These are phyloP conservation scores for Tephrocybe sp. DNA, from an alignment of 768 basidiomycete species.

Conservation along the genomic window DNA sequence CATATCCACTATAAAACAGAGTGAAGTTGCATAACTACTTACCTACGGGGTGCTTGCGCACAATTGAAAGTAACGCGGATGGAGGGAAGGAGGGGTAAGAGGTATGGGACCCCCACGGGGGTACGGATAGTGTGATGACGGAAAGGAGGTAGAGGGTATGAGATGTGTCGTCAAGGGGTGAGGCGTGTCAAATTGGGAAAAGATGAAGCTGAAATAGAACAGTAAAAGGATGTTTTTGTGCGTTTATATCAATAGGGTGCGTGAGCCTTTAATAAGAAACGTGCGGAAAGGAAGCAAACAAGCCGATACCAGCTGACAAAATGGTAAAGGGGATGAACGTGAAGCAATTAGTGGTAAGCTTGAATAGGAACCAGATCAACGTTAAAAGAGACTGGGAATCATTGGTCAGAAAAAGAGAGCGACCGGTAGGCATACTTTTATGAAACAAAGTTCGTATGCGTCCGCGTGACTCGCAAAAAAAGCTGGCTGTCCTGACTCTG, in stretches of 20 bases:
- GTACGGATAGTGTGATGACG: conserved; percentile 5
- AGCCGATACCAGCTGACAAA: conserved; percentile 38
- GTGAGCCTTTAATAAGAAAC: conserved; percentile 22
- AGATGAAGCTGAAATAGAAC: conserved; percentile 36
- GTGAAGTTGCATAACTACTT: conserved; percentile 43
- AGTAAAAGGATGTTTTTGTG: conserved; percentile 50
- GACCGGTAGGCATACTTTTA: conserved; percentile 13
- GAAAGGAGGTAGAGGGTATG: conserved; percentile 5
- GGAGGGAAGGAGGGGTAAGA: conserved; percentile 22
- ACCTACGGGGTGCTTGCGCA: conserved; percentile 32
- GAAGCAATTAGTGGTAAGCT: conserved; percentile 18
- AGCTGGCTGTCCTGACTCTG: neutral
- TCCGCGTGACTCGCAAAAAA: conserved; percentile 19
- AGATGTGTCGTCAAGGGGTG: conserved; percentile 4
- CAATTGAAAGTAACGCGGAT: conserved; percentile 10
- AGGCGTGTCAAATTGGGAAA: conserved; percentile 25
- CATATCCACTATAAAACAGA: conserved; percentile 27
- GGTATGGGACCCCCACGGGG: no score
- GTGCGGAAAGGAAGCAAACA: conserved; percentile 31
- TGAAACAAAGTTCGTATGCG: conserved; percentile 20
- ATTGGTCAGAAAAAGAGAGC: conserved; percentile 13
- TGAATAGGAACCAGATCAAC: conserved; percentile 16
- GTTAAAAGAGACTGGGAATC: conserved; percentile 14
- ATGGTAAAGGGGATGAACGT: conserved; percentile 5
- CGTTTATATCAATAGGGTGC: conserved; percentile 36